Evolutionary conservation across 805 yeast genomes (phyloP), one percentile per base, ranked within the genome.

Genomic region (Saturnispora serradocipensis): DNA sequence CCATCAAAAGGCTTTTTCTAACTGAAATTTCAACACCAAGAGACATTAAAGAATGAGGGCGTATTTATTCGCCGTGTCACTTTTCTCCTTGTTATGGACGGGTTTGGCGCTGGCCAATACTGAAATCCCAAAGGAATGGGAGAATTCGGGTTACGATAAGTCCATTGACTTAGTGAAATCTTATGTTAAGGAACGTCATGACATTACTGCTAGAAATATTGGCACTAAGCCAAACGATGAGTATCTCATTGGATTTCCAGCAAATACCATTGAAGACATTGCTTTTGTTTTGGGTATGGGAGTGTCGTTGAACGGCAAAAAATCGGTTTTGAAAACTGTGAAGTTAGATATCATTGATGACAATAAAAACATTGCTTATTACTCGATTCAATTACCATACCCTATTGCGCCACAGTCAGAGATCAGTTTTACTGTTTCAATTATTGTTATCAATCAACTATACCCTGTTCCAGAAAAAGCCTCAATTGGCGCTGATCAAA

Each of bases 401-500:
- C 86, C 93, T 39, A 69, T 90, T 51, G 76, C 84, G 9, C 86
- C 95, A 27, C 78, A 80, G 35, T 74, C 81, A 24, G 67, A 68
- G 32, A 64, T 73, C 45, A 70, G 73, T 36, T 61, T 91, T 44
- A 67, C 69, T 38, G 67, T 83, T 16, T 72, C 78, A 32, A 67
- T 73, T 54, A 76, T 79, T 2, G 69, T 76, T 52, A 72, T 78
- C 32, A 71, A 74, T 52, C 64, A 69, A 35, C 60, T 82, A 46
- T 54, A 58, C 48, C 88, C 97, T 42, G 64, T 76, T 48, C 97
- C 98, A 1, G 75, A 73, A 48, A 68, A 72, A 54, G 78, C 85
- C 42, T 72, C 68, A 16, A 73, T 90, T 70, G 70, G 68, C 9
- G 86, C 78, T 24, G 68, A 68, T 34, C 97, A 90, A 71, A 67